Percentiles rank a stretch among this genome's conserved stretches.
These are phyloP conservation scores for Fusarium pininemorale DNA, from an alignment of 2,329 filamentous ascomycete genomes.

Conservation along the genomic window DNA sequence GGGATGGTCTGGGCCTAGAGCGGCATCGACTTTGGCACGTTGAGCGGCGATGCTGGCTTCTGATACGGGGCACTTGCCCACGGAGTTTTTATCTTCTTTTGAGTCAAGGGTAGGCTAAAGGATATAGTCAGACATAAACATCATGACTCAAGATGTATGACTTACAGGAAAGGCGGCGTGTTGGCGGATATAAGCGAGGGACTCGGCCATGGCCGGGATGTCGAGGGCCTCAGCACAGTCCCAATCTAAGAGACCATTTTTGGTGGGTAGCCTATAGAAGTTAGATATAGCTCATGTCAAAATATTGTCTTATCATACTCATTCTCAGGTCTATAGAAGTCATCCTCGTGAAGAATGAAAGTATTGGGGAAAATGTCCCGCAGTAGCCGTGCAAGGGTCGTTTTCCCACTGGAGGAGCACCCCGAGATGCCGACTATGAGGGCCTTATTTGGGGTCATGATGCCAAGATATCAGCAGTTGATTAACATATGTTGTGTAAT, in stretches of 20 bases:
- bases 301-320: conserved; percentile 58
- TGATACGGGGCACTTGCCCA: conserved; percentile 64
- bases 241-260: conserved; percentile 81
- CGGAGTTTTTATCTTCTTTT: conserved; percentile 69
- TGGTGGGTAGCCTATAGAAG: conserved; percentile 57
- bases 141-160: conserved; percentile 7
- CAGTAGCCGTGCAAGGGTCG: conserved; percentile 86
- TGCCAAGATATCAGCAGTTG: background rate
- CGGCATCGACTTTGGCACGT: conserved; percentile 57
- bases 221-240: conserved; percentile 86
- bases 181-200: conserved; percentile 74
- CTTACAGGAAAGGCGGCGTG: conserved; percentile 73
- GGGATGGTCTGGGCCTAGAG: conserved; percentile 56
- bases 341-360: conserved; percentile 93
- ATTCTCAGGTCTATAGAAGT: conserved; percentile 88
- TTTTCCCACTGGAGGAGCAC: conserved; percentile 93
- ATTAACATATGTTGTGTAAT: background rate
- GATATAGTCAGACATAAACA: background rate
- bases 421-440: conserved; percentile 86
- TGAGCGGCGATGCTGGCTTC: conserved; percentile 56
- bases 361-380: conserved; percentile 80
- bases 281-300: background rate
- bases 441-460: conserved; percentile 54
- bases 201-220: conserved; percentile 71
- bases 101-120: conserved; percentile 45